Evolutionary conservation across 2,329 filamentous ascomycete species (phyloP).

Genomic region (Basipetospora chlamydospora): DNA sequence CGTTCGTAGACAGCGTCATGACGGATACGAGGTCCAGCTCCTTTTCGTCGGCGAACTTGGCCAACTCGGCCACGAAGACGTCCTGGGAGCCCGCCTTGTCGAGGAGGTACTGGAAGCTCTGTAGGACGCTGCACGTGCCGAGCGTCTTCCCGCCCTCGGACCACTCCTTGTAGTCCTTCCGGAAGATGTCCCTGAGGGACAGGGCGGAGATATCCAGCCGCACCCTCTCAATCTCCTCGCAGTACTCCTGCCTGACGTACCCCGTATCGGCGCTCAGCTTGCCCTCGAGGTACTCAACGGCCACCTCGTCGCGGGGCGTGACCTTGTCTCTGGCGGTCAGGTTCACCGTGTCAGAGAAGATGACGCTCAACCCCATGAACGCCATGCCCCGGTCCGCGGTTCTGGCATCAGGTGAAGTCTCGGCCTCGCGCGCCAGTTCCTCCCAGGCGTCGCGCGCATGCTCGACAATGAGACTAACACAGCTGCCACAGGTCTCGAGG

Average conservation of each 20-base stretch:
- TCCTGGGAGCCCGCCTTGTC: conserved; percentile 31
- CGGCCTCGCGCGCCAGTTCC: background rate
- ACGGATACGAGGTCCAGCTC: conserved; percentile 47
- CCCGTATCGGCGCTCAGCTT: conserved; percentile 16
- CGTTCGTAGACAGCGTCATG: conserved; percentile 51
- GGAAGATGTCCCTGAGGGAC: conserved; percentile 49
- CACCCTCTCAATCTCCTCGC: conserved; percentile 41
- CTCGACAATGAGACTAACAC: conserved; percentile 53
- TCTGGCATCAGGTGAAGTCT: conserved; percentile 9
- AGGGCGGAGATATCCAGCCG: conserved; percentile 54
- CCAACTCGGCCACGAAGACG: conserved; percentile 32
- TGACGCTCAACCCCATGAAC: conserved; percentile 51
- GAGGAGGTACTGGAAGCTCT: conserved; percentile 45
- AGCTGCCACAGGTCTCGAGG: conserved; percentile 56
- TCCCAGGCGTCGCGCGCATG: conserved; percentile 43
- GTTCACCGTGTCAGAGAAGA: conserved; percentile 60
- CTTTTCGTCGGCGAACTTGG: conserved; percentile 39
- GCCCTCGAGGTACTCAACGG: conserved; percentile 43
- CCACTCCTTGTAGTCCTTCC: conserved; percentile 83
- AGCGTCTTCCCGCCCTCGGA: conserved; percentile 37
- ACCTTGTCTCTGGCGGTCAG: conserved; percentile 50
- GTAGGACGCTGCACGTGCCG: conserved; percentile 54
- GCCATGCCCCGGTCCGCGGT: conserved; percentile 44
- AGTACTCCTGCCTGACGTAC: conserved; percentile 37
- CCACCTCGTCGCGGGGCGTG: conserved; percentile 42